These are phyloP conservation scores for Parathielavia appendiculata DNA, from an alignment of 495 filamentous ascomycete species.

Conservation along the genomic window DNA sequence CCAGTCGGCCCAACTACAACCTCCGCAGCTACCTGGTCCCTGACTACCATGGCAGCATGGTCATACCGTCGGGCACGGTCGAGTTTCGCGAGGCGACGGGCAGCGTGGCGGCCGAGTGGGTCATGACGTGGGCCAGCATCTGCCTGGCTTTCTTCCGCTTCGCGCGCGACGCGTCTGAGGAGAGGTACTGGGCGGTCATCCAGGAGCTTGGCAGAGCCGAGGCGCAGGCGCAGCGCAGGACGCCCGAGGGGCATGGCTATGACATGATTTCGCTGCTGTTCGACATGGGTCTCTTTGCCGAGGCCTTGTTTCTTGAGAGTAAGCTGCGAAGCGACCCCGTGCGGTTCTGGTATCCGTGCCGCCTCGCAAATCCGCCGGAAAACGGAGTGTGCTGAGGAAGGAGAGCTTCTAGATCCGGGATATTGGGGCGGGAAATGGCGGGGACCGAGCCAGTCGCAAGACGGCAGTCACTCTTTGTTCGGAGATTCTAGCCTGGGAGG, in stretches of 20 bases:
- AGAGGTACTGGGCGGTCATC: conserved; percentile 3
- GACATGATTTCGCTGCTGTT: conserved; percentile 15
- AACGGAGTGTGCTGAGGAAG: background rate
- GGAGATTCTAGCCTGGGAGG: no score
- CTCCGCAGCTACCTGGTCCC: background rate
- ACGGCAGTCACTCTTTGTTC: no score
- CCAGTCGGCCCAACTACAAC: conserved; percentile 15
- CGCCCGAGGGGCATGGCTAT: background rate
- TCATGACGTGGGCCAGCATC: conserved; percentile 14
- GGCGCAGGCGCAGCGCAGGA: background rate
- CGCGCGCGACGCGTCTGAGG: background rate
- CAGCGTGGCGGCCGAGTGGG: conserved; percentile 3
- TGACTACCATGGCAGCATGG: background rate
- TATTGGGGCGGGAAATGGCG: no score
- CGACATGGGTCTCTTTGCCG: conserved; percentile 10
- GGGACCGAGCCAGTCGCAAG: no score
- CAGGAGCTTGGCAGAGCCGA: conserved; percentile 15
- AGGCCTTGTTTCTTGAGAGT: conserved; percentile 11
- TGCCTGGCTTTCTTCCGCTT: conserved; percentile 20
- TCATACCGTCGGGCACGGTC: conserved; percentile 5
- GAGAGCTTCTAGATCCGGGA: no score
- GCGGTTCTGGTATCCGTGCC: conserved; percentile 13
- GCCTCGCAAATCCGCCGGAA: background rate
- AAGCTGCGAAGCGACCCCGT: background rate
- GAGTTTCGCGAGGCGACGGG: conserved; percentile 25